phyloP scores from a whole-genome alignment of 345 rosid species.

The Capsella bursapastoris region DNA sequence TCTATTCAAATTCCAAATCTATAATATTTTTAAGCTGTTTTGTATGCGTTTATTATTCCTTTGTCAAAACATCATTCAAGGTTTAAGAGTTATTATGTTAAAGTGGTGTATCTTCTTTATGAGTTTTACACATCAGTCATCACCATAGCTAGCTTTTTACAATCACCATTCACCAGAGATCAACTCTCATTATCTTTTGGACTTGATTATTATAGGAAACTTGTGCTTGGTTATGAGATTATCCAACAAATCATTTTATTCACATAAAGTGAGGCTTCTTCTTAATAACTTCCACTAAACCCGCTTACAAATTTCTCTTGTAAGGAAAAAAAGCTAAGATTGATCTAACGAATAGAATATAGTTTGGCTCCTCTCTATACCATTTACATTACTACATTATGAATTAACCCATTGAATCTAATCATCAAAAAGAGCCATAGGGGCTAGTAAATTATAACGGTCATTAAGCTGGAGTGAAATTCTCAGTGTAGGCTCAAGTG shows the following conservation, averaged over 20 bases:
- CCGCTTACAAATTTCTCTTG: constrained; percentile 36
- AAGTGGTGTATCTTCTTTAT: background rate
- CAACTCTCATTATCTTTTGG: background rate
- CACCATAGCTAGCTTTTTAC: background rate
- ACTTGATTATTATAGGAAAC: background rate
- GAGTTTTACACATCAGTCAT: constrained; percentile 5
- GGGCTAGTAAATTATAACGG: constrained; percentile 29
- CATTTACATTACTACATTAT: constrained; percentile 35
- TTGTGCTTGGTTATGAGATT: background rate
- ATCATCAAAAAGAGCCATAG: constrained; percentile 11
- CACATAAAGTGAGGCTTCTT: constrained; percentile 14
- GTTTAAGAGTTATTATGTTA: constrained; percentile 13
- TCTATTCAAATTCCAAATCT: background rate
- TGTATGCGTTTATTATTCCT: background rate
- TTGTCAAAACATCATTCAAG: constrained; percentile 17
- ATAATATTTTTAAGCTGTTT: background rate
- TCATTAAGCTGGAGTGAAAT: constrained; percentile 9
- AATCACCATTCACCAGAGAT: background rate
- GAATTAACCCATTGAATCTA: constrained; percentile 1
- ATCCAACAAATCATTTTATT: constrained; percentile 7
- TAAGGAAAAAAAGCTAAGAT: constrained; percentile 16
- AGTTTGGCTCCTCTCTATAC: background rate
- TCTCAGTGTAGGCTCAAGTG: background rate
- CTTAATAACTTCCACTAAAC: background rate
- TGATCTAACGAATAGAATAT: constrained; percentile 15